Base-by-base conservation (phyloP, 2,329 filamentous ascomycete genomes). In the Arachnomyces sp. region DNA sequence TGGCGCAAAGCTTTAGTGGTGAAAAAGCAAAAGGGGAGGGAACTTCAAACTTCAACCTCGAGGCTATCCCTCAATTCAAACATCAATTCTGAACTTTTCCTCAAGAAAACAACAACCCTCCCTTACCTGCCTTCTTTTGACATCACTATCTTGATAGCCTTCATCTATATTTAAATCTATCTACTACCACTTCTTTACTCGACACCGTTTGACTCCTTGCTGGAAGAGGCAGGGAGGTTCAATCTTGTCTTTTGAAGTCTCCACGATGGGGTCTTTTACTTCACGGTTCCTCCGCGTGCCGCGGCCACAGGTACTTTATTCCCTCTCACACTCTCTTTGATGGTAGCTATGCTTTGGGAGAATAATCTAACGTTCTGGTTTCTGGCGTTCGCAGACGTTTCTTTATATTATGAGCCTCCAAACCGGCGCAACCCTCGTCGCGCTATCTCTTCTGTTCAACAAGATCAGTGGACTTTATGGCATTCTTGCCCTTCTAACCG, bases 401-500 rank as follows among this genome's bases (percentile, higher is more conserved):
- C 77, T 95, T 50, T 86, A 86, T 59, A 71, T 88, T 56, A 83
- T 95, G 71, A 86, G 84, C 57, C 79, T 95, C 40, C 84, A 86
- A 54, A 90, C 86, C 28, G 89, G 86, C 51, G 82, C 86, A 34
- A 86, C 92, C 52, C 75, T 95, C 55, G 87, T 95, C 54, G 81
- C 84, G 3, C 73, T 92, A 46, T 80, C 84, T 8, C 77, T 94
- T 48, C 74, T 93, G 40, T 82, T 95, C 68, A 95, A 95, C 74
- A 95, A 95, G 65, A 78, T 89, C 51, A 90, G 86, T 36, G 89
- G 88, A 43, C 73, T 95, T 51, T 95, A 94, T 65, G 89, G 89
- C 49, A 74, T 95, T 32, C 81, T 95, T 51, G 88, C 89, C 44
- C 77, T 95, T 51, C 72, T 95, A 49, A 94, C 89, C 16, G 90